phyloP scores from a whole-genome alignment of 441 rosid species.

The Euphorbia celastroides region DNA sequence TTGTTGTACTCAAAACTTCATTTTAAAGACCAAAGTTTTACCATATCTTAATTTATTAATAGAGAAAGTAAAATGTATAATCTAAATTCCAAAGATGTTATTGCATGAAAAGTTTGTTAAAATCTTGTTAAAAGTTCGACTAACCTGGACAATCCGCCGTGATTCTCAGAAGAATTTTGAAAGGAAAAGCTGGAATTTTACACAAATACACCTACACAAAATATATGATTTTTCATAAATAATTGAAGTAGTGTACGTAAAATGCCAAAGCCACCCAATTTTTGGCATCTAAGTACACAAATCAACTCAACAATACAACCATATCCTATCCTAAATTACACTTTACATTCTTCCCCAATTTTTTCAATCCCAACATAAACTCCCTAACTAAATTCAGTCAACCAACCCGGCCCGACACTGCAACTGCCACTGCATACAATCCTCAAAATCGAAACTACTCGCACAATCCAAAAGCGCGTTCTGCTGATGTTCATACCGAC shows the following conservation, averaged over 20 bases:
- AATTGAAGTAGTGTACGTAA: slow-evolving; percentile 25
- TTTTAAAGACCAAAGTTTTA: no score
- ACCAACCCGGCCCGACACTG: slow-evolving; percentile 52
- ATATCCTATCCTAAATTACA: slow-evolving; percentile 22
- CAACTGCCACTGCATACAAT: slow-evolving; percentile 86
- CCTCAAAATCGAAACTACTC: slow-evolving; percentile 95
- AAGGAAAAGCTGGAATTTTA: slow-evolving; percentile 4
- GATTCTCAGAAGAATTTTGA: not conserved
- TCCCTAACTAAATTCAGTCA: slow-evolving; percentile 32
- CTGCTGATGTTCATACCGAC: slow-evolving; percentile 92
- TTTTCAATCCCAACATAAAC: no score
- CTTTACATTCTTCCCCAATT: slow-evolving; percentile 24
- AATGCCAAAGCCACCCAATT: slow-evolving; percentile 27
- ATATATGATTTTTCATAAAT: slow-evolving; percentile 17
- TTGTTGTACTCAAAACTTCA: no score
- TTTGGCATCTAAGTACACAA: slow-evolving; percentile 26
- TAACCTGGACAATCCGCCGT: no score
- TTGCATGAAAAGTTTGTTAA: no score
- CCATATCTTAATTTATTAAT: no score
- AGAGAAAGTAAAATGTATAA: no score
- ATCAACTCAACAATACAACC: slow-evolving; percentile 24
- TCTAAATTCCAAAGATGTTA: no score
- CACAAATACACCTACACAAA: slow-evolving; percentile 4
- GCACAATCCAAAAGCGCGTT: slow-evolving; percentile 84
- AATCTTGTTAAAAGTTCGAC: no score